phyloP scores from a whole-genome alignment of 225 moss, liverwort and hornwort species.

The Climacium dendroides region DNA sequence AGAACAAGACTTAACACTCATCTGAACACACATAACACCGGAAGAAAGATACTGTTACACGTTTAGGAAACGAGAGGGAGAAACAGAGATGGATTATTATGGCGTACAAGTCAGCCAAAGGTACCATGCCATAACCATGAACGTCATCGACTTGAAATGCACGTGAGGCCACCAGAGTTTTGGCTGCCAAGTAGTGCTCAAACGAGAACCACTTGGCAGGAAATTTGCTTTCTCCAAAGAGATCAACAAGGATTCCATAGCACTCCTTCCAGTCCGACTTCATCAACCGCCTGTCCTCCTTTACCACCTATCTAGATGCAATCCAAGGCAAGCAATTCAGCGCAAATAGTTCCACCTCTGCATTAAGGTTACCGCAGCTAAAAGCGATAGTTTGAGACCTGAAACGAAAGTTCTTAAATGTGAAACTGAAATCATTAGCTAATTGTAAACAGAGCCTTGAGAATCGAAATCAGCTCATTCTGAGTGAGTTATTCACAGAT shows the following conservation, averaged over 20 bases:
- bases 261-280: slow-evolving; percentile 74
- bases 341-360: not conserved
- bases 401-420: not conserved
- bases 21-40: not conserved
- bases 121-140: slow-evolving; percentile 86
- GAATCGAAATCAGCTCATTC: not conserved
- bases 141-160: slow-evolving; percentile 78
- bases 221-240: slow-evolving; percentile 35
- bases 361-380: not conserved
- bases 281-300: slow-evolving; percentile 59
- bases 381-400: not conserved
- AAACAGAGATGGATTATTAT: slow-evolving; percentile 1
- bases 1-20: not conserved
- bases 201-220: slow-evolving; percentile 63
- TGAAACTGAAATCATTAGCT: not conserved
- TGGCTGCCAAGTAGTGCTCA: slow-evolving; percentile 59
- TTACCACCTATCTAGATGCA: slow-evolving; percentile 64
- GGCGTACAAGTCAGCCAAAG: slow-evolving; percentile 86
- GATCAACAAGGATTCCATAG: slow-evolving; percentile 38
- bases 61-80: not conserved
- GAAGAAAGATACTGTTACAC: not conserved
- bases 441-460: not conserved
- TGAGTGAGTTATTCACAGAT: not conserved
- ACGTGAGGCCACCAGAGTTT: slow-evolving; percentile 61
- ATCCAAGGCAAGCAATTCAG: not conserved